phyloP scores from a whole-genome alignment of 306 rosid genomes.

The Sphenostylis stenocarpa region DNA sequence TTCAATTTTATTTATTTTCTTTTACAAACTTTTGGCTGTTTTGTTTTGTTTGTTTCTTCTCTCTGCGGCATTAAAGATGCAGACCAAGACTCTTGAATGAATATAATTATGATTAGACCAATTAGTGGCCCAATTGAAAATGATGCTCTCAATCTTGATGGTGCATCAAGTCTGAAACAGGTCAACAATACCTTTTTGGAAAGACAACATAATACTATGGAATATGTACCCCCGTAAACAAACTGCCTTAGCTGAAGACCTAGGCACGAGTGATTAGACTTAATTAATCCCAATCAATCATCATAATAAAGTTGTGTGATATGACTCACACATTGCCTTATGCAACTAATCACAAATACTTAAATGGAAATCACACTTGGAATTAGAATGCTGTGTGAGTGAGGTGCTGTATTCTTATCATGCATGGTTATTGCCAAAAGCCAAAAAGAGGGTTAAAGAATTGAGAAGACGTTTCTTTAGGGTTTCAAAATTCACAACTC shows the following conservation, averaged over 20 bases:
- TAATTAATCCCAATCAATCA: conserved; percentile 19
- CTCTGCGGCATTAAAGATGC: conserved; percentile 27
- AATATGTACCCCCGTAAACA: conserved; percentile 14
- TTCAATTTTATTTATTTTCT: not conserved
- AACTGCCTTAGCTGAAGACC: conserved; percentile 31
- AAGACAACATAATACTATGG: conserved; percentile 25
- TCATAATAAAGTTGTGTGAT: conserved; percentile 4
- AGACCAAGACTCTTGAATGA: conserved; percentile 19
- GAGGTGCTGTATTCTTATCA: not conserved
- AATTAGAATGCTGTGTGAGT: not conserved
- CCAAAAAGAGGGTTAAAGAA: not conserved
- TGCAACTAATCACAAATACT: not conserved
- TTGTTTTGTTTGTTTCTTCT: conserved; percentile 26
- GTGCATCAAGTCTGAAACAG: conserved; percentile 32
- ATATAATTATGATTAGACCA: conserved; percentile 37
- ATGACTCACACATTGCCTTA: not conserved
- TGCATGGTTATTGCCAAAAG: conserved; percentile 22
- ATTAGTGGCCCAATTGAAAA: conserved; percentile 40
- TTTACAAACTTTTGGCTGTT: conserved; percentile 30
- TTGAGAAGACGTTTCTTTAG: not conserved
- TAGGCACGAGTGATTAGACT: conserved; percentile 37
- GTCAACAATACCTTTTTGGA: conserved; percentile 44
- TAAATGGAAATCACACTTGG: not conserved
- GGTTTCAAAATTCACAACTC: conserved; percentile 4
- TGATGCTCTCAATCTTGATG: conserved; percentile 35